A percentile compares a stretch with the other conserved stretches of the same genome.
phyloP scores from a whole-genome alignment of 805 yeast species.

The Saccharomyces kudriavzevii region DNA sequence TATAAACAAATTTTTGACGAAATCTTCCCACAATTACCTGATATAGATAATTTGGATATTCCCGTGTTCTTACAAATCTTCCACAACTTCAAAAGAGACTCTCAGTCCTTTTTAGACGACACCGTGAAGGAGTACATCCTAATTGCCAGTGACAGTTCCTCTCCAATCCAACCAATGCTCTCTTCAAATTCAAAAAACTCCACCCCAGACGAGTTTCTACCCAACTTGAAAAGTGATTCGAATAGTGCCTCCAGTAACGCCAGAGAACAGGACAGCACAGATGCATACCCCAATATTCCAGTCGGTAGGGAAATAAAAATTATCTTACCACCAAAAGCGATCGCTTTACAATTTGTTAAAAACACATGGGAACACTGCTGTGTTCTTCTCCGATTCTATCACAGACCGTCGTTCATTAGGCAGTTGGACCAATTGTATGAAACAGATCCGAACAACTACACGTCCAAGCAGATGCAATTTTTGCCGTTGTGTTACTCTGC shows the following conservation, averaged over 20 bases:
- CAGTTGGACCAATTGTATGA: conserved; percentile 71
- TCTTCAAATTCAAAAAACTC: conserved; percentile 9
- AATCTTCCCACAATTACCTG: conserved; percentile 23
- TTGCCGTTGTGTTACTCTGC: conserved; percentile 77
- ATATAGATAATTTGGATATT: conserved; percentile 20
- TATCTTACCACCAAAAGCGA: conserved; percentile 67
- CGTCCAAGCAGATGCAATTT: conserved; percentile 70
- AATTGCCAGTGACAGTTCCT: conserved; percentile 9
- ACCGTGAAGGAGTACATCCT: conserved; percentile 19
- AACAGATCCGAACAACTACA: conserved; percentile 66
- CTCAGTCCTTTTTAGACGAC: conserved; percentile 13
- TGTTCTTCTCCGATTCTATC: conserved; percentile 75
- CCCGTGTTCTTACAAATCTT: conserved; percentile 22
- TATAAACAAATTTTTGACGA: conserved; percentile 19
- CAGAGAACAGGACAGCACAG: conserved; percentile 14
- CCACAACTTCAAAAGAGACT: conserved; percentile 12
- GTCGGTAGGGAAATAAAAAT: conserved; percentile 48
- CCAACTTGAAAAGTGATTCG: not conserved
- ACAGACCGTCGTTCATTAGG: conserved; percentile 70
- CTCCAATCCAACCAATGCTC: not conserved
- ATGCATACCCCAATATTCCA: conserved; percentile 14
- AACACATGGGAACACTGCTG: conserved; percentile 85
- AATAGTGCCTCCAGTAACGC: not conserved
- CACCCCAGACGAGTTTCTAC: conserved; percentile 9
- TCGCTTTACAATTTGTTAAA: conserved; percentile 63